Conservation (phyloP, 257 asterid genomes). For the Nicotiana noctiflora region DNA sequence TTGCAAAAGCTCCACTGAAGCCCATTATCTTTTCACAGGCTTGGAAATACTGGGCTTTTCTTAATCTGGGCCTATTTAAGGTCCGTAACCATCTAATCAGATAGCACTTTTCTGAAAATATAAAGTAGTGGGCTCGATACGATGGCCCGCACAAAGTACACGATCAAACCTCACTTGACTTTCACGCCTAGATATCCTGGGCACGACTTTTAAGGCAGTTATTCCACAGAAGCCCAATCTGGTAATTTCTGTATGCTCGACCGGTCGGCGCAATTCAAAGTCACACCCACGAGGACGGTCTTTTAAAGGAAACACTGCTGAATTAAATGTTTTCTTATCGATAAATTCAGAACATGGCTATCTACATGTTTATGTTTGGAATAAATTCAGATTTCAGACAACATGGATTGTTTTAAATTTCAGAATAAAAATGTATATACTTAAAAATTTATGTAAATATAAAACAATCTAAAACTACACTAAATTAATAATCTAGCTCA, state of each 20-base stretch:
- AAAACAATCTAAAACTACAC: neutral
- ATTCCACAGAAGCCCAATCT: constrained; percentile 24
- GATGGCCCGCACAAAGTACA: neutral
- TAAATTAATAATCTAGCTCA: neutral
- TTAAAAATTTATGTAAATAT: neutral
- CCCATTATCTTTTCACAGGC: neutral
- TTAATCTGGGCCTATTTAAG: neutral
- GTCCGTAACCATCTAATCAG: neutral
- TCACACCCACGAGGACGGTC: constrained; percentile 30
- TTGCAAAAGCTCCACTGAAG: too few relatives aligned
- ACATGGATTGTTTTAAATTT: neutral
- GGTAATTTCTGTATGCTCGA: constrained; percentile 21
- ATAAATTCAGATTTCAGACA: neutral
- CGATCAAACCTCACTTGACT: neutral
- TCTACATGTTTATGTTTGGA: neutral
- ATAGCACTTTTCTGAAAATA: neutral
- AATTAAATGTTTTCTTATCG: neutral
- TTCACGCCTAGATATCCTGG: constrained; percentile 8
- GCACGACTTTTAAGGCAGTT: constrained; percentile 36
- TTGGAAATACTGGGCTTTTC: neutral
- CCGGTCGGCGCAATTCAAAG: constrained; percentile 21
- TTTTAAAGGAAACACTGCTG: neutral
- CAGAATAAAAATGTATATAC: neutral
- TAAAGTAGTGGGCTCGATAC: neutral
- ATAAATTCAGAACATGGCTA: neutral